These are phyloP conservation scores for Delitschia confertaspora DNA, from an alignment of 495 filamentous ascomycete genomes.

Conservation along the genomic window DNA sequence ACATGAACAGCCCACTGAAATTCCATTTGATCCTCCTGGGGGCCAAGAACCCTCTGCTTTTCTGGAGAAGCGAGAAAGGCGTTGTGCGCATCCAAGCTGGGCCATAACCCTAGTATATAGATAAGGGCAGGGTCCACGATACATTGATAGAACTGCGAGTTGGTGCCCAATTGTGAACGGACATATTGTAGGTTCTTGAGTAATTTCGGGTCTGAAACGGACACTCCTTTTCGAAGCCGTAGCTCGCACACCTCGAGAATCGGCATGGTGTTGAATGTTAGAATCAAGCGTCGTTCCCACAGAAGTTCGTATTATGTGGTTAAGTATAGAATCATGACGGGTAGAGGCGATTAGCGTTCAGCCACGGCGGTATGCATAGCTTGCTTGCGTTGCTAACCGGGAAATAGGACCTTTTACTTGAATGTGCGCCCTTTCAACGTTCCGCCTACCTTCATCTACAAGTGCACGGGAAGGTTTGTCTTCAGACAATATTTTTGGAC, in stretches of 20 bases:
- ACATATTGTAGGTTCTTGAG: conserved; percentile 20
- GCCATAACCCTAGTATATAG: conserved; percentile 26
- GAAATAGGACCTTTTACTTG: too few species aligned
- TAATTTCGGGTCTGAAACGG: conserved; percentile 8
- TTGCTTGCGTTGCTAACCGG: too few species aligned
- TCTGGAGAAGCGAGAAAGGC: conserved; percentile 19
- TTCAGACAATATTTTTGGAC: too few species aligned
- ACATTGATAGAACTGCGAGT: conserved; percentile 23
- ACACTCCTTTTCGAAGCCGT: conserved; percentile 10
- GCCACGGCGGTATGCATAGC: too few species aligned
- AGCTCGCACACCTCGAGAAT: conserved; percentile 19
- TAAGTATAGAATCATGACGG: conserved; percentile 23
- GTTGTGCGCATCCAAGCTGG: conserved; percentile 17
- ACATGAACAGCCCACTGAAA: conserved; percentile 22
- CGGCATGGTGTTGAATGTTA: conserved; percentile 15
- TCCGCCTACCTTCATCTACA: too few species aligned
- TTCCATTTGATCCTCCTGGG: conserved; percentile 17
- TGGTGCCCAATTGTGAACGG: conserved; percentile 15
- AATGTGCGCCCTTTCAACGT: too few species aligned
- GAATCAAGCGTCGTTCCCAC: conserved; percentile 5
- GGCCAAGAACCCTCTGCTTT: conserved; percentile 17
- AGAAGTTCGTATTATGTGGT: conserved; percentile 17
- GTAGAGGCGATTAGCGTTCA: too few species aligned
- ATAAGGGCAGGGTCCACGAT: conserved; percentile 20
- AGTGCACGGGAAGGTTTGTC: too few species aligned